A percentile compares a stretch with the other conserved stretches of the same genome.
These are phyloP conservation scores for Ogataea trehaloabstinens DNA, from an alignment of 805 yeast genomes.

Conservation along the genomic window DNA sequence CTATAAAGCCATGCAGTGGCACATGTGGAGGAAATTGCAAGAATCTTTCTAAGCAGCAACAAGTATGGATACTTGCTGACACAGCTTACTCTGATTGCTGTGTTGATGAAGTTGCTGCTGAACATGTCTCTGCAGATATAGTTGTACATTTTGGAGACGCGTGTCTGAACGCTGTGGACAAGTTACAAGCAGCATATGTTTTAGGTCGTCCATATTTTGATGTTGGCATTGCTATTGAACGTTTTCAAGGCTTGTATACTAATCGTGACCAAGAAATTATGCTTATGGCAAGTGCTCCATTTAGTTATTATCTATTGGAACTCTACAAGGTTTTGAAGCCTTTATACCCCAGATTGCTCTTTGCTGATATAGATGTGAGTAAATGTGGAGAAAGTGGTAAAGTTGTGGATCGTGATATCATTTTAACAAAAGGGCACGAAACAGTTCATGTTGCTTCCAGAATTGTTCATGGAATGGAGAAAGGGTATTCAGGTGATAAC, in stretches of 20 bases:
- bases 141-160: conserved; percentile 95
- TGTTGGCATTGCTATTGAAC: conserved; percentile 32
- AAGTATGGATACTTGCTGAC: conserved; percentile 86
- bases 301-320: conserved; percentile 43
- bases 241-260: conserved; percentile 42
- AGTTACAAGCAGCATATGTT: conserved; percentile 73
- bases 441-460: conserved; percentile 30
- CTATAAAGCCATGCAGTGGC: conserved; percentile 24
- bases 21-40: conserved; percentile 29
- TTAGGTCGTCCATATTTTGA: conserved; percentile 69
- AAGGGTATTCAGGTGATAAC: conserved; percentile 16
- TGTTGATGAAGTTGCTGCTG: conserved; percentile 95
- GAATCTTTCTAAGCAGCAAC: conserved; percentile 21
- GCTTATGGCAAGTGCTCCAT: conserved; percentile 75
- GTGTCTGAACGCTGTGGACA: conserved; percentile 76
- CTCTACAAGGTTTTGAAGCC: conserved; percentile 36
- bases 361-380: conserved; percentile 38
- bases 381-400: conserved; percentile 20
- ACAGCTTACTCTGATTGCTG: conserved; percentile 96
- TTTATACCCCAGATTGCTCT: conserved; percentile 35
- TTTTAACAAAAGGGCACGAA: conserved; percentile 3
- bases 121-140: conserved; percentile 80
- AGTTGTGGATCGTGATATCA: conserved; percentile 24
- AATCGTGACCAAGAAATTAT: conserved; percentile 45
- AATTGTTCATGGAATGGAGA: conserved; percentile 28